Evolutionary conservation across 257 asterid species (phyloP).

Genomic region (Henckelia pumila): DNA sequence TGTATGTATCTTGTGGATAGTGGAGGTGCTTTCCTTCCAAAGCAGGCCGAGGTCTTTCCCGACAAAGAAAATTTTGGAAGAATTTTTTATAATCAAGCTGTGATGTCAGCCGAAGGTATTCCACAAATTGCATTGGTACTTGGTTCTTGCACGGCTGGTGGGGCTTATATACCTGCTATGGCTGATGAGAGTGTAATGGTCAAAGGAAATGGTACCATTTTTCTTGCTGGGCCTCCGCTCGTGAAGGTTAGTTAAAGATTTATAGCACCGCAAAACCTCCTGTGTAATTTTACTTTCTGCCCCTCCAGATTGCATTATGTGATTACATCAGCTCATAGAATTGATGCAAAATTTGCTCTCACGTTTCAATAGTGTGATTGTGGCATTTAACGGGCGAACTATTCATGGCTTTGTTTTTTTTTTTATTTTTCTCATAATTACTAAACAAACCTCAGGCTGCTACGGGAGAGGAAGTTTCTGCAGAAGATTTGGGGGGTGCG

Average conservation of each 20-base stretch:
- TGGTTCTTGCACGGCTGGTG: slow-evolving; percentile 99
- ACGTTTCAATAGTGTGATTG: not conserved
- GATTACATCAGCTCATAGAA: slow-evolving; percentile 4
- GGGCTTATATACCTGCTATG: slow-evolving; percentile 99
- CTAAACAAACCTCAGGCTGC: slow-evolving; percentile 72
- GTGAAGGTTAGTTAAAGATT: slow-evolving; percentile 67
- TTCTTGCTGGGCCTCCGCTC: slow-evolving; percentile 99
- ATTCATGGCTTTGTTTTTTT: slow-evolving; percentile 13
- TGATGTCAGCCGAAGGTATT: slow-evolving; percentile 93
- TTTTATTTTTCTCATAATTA: slow-evolving; percentile 24
- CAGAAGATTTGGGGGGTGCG: slow-evolving; percentile 98
- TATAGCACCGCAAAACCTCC: slow-evolving; percentile 7
- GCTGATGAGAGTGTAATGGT: slow-evolving; percentile 99
- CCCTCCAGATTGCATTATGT: not conserved
- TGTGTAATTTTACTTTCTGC: not conserved
- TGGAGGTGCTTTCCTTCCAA: slow-evolving; percentile 98
- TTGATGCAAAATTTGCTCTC: slow-evolving; percentile 13
- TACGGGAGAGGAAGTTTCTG: slow-evolving; percentile 94
- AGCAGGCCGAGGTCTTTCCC: slow-evolving; percentile 97
- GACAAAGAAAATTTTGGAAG: slow-evolving; percentile 96
- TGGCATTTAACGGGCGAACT: not conserved
- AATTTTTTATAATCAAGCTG: slow-evolving; percentile 86
- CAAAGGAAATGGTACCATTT: slow-evolving; percentile 94
- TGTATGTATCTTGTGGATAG: slow-evolving; percentile 97
- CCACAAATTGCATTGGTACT: slow-evolving; percentile 92